phyloP scores from a whole-genome alignment of 352 stramenopile species.

The Globisporangium nagaii region DNA sequence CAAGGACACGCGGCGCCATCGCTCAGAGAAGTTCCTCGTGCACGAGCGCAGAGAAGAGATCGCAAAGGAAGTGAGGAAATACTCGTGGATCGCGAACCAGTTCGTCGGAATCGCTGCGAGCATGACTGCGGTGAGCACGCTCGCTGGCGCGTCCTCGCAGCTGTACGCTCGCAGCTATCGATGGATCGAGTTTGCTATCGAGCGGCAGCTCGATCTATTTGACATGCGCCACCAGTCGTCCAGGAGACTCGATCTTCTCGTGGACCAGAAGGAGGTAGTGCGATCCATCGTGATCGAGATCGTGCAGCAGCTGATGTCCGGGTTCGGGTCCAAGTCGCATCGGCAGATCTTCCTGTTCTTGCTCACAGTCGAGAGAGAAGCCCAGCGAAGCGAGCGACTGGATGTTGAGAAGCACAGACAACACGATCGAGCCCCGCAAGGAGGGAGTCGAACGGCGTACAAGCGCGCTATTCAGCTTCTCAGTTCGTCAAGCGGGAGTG shows the following conservation, averaged over 20 bases:
- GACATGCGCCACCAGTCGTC: not conserved
- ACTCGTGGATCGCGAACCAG: not conserved
- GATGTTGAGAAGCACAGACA: not conserved
- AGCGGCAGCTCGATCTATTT: constrained; percentile 2
- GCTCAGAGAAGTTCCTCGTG: constrained; percentile 3
- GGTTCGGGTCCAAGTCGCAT: constrained; percentile 25
- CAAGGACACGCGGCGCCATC: constrained; percentile 4
- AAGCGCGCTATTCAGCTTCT: not conserved
- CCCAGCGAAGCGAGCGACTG: constrained; percentile 1
- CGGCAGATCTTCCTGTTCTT: constrained; percentile 22
- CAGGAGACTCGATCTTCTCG: not conserved
- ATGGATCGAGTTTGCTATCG: constrained; percentile 20
- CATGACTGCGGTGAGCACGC: constrained; percentile 14
- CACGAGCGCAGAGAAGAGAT: constrained; percentile 1
- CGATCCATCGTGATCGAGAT: not conserved
- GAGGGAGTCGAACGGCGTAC: not conserved
- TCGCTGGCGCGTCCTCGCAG: constrained; percentile 11
- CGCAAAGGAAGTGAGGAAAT: not conserved
- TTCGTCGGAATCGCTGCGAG: constrained; percentile 16
- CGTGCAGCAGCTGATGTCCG: not conserved
- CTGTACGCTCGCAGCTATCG: constrained; percentile 25
- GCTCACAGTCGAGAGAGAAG: constrained; percentile 6
- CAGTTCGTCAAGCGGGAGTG: not conserved
- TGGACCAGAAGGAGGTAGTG: not conserved
- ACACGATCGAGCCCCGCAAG: not conserved